phyloP scores from a whole-genome alignment of 2,329 filamentous ascomycete genomes.

The Cyphellophora europaea region DNA sequence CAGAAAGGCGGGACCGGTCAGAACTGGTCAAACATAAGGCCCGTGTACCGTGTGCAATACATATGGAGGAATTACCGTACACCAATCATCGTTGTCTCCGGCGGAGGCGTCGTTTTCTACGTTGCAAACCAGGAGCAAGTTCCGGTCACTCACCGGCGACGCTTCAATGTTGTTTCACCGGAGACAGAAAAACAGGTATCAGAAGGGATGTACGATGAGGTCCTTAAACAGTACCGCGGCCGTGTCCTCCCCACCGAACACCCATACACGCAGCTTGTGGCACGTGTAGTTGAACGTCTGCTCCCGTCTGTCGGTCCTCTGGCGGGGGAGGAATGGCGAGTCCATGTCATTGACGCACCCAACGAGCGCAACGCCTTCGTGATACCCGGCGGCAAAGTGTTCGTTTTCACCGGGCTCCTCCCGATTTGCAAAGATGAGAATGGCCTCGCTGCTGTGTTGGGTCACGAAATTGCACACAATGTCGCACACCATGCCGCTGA shows the following conservation, averaged over 20 bases:
- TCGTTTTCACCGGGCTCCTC: slow-evolving; percentile 54
- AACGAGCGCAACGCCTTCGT: slow-evolving; percentile 52
- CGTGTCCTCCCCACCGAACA: slow-evolving; percentile 42
- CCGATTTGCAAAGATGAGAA: slow-evolving; percentile 47
- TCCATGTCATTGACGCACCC: slow-evolving; percentile 48
- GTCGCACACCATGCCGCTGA: slow-evolving; percentile 48
- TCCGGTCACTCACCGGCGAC: slow-evolving; percentile 43
- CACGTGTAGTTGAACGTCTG: slow-evolving; percentile 43
- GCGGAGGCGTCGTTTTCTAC: slow-evolving; percentile 39
- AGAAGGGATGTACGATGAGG: slow-evolving; percentile 37
- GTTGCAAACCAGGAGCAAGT: slow-evolving; percentile 46
- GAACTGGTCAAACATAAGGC: slow-evolving; percentile 16
- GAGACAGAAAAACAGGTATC: slow-evolving; percentile 32
- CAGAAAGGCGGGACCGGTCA: slow-evolving; percentile 4
- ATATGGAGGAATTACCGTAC: slow-evolving; percentile 17
- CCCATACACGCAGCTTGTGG: slow-evolving; percentile 38
- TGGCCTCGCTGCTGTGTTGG: slow-evolving; percentile 51
- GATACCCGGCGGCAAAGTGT: slow-evolving; percentile 54
- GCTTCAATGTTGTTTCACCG: slow-evolving; percentile 48
- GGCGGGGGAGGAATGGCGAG: slow-evolving; percentile 41
- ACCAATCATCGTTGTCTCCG: slow-evolving; percentile 16
- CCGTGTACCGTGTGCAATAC: slow-evolving; percentile 14
- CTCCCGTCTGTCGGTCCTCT: slow-evolving; percentile 42
- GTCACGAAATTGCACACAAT: slow-evolving; percentile 58
- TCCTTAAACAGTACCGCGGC: slow-evolving; percentile 36